Percentiles rank a stretch among this genome's conserved stretches.
phyloP scores from a whole-genome alignment of 768 basidiomycete species.

The Lentinula edodes region DNA sequence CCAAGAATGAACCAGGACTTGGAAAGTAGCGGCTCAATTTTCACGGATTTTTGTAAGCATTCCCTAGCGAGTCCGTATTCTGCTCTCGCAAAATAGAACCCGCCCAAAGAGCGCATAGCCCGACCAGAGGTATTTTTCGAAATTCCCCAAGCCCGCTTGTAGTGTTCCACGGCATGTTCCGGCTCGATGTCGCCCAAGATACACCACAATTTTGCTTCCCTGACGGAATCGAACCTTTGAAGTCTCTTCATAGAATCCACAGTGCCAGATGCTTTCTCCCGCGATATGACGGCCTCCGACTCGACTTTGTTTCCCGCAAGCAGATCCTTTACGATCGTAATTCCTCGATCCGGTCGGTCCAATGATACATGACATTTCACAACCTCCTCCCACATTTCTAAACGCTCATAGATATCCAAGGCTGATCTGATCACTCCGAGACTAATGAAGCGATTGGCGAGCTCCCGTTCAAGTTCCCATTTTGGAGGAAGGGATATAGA shows the following conservation, averaged over 20 bases:
- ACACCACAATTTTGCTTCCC: slow-evolving; percentile 94
- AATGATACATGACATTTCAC: slow-evolving; percentile 82
- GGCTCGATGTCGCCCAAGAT: slow-evolving; percentile 89
- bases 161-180: slow-evolving; percentile 63
- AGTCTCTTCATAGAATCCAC: slow-evolving; percentile 28
- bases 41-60: slow-evolving; percentile 69
- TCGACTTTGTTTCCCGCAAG: slow-evolving; percentile 83
- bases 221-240: slow-evolving; percentile 40
- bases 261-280: slow-evolving; percentile 45
- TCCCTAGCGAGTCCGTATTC: slow-evolving; percentile 58
- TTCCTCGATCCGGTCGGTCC: slow-evolving; percentile 74
- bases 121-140: slow-evolving; percentile 79
- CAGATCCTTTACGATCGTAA: slow-evolving; percentile 78
- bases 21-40: slow-evolving; percentile 83
- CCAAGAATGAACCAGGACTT: slow-evolving; percentile 97
- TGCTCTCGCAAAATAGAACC: slow-evolving; percentile 65
- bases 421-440: slow-evolving; percentile 89
- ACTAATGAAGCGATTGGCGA: slow-evolving; percentile 76
- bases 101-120: slow-evolving; percentile 89
- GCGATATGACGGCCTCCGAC: slow-evolving; percentile 61
- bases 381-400: slow-evolving; percentile 99
- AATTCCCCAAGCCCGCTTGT: slow-evolving; percentile 78
- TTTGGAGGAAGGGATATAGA: slow-evolving; percentile 77
- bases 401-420: slow-evolving; percentile 85
- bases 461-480: slow-evolving; percentile 92